Evolutionary conservation across 257 asterid species (phyloP).

Genomic region (Vinca minor): DNA sequence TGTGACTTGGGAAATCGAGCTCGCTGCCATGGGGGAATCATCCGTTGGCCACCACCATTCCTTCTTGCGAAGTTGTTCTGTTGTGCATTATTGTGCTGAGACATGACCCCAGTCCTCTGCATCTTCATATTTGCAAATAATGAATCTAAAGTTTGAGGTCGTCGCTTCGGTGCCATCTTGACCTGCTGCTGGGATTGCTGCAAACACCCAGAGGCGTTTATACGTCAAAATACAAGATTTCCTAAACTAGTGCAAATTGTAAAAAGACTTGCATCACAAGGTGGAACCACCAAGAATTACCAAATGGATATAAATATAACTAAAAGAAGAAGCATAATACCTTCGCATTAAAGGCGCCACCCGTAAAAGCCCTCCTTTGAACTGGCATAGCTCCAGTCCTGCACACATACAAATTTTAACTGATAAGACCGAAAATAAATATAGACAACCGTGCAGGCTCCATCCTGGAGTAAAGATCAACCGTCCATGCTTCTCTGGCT

Average conservation of each 20-base stretch:
- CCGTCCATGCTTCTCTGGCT: not conserved
- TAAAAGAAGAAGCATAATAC: no score
- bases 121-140: conserved; percentile 76
- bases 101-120: conserved; percentile 50
- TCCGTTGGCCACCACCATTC: conserved; percentile 42
- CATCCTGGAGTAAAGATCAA: not conserved
- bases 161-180: conserved; percentile 35
- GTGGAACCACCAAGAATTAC: not conserved
- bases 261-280: not conserved
- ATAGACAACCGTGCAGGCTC: conserved; percentile 17
- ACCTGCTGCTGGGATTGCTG: conserved; percentile 43
- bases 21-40: conserved; percentile 73
- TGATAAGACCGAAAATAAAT: conserved; percentile 16
- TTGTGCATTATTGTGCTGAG: conserved; percentile 37
- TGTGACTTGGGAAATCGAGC: conserved; percentile 39
- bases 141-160: conserved; percentile 75
- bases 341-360: conserved; percentile 46
- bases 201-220: conserved; percentile 11
- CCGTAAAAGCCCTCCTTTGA: conserved; percentile 40
- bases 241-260: not conserved
- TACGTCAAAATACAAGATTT: not conserved
- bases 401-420: conserved; percentile 33
- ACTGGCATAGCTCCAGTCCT: conserved; percentile 39
- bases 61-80: conserved; percentile 35
- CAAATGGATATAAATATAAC: not conserved